phyloP scores from a whole-genome alignment of 768 basidiomycete species.

The Gloeophyllum trabeum region DNA sequence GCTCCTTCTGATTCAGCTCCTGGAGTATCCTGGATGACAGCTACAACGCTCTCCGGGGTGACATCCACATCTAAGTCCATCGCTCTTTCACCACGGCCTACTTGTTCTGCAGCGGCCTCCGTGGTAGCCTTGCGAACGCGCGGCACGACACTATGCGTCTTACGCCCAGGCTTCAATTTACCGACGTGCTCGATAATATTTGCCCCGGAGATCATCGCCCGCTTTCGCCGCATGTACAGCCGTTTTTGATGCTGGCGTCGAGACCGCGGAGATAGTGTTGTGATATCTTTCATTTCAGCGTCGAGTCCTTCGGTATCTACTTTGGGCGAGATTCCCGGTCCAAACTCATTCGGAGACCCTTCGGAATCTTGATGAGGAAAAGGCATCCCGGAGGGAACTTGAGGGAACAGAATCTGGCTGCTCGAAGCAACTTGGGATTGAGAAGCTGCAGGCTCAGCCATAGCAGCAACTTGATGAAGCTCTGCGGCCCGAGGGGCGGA shows the following conservation, averaged over 20 bases:
- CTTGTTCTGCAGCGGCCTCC: too few species aligned
- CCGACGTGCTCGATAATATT: constrained; percentile 16
- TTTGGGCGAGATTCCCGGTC: too few species aligned
- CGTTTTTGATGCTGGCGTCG: constrained; percentile 51
- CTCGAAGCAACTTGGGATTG: constrained; percentile 2
- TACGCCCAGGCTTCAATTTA: constrained; percentile 30
- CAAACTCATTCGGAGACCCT: constrained; percentile 9
- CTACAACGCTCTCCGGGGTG: constrained; percentile 1
- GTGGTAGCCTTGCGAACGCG: not conserved
- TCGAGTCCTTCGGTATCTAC: too few species aligned
- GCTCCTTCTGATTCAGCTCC: not conserved
- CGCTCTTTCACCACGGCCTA: too few species aligned
- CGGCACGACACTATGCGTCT: constrained; percentile 8
- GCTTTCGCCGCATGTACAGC: constrained; percentile 62
- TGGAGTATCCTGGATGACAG: not conserved
- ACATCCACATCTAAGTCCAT: too few species aligned
- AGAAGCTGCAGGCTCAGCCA: constrained; percentile 1
- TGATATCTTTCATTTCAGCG: too few species aligned
- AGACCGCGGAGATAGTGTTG: constrained; percentile 30
- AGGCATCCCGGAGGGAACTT: not conserved
- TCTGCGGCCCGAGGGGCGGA: too few species aligned
- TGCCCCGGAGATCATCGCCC: constrained; percentile 36
- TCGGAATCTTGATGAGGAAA: constrained; percentile 1
- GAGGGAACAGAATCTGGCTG: not conserved
- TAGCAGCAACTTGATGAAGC: too few species aligned